Evolutionary conservation across 805 yeast species (phyloP).

Genomic region (Ogataea ganodermae): DNA sequence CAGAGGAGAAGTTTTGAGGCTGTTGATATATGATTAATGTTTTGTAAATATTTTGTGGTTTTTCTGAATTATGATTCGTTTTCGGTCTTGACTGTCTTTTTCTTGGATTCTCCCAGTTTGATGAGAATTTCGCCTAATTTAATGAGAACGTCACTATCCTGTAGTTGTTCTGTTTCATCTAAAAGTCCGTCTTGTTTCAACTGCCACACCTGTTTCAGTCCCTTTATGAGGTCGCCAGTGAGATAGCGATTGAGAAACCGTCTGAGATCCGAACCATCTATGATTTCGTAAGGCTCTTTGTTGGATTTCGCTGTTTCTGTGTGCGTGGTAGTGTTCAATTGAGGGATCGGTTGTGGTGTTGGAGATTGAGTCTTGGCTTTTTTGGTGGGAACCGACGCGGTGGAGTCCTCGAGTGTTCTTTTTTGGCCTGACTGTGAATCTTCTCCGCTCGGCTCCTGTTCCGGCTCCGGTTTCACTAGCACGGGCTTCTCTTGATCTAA

Average conservation of each 20-base stretch:
- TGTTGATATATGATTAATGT: conserved; percentile 39
- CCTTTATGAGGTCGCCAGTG: conserved; percentile 46
- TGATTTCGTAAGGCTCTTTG: conserved; percentile 39
- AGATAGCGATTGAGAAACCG: conserved; percentile 50
- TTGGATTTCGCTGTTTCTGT: conserved; percentile 16
- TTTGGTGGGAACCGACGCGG: conserved; percentile 3
- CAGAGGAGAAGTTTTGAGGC: conserved; percentile 42
- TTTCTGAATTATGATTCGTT: background rate
- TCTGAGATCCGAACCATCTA: conserved; percentile 56
- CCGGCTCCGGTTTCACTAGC: background rate
- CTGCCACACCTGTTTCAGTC: conserved; percentile 37
- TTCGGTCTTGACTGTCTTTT: background rate
- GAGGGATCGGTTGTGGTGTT: conserved; percentile 30
- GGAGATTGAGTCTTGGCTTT: conserved; percentile 25
- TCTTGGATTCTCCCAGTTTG: conserved; percentile 17
- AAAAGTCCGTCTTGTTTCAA: conserved; percentile 26
- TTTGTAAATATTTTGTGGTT: conserved; percentile 35
- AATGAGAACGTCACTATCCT: conserved; percentile 21
- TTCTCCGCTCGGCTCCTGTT: background rate
- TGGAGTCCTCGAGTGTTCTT: conserved; percentile 1
- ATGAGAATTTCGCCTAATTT: conserved; percentile 25
- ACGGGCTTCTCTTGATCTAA: background rate
- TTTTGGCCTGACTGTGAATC: background rate
- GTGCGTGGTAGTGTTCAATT: conserved; percentile 14
- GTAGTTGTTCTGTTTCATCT: background rate